Percentiles rank a stretch among this genome's conserved stretches.
phyloP scores from a whole-genome alignment of 176 grass and related monocot species.

The Rhynchospora tenuis region DNA sequence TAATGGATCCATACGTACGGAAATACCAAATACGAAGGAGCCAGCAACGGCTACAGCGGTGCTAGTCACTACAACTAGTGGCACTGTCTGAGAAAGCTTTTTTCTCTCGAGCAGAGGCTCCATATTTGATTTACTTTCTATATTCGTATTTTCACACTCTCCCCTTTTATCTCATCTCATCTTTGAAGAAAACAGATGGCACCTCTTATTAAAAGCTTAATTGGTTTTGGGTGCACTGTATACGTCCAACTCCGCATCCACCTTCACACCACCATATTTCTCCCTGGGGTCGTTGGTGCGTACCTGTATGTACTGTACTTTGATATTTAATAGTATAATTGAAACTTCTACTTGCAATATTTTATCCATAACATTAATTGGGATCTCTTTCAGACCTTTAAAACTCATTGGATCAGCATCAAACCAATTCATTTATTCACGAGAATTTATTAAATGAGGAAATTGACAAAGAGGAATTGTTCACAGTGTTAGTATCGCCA shows the following conservation, averaged over 20 bases:
- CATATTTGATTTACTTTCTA: background rate
- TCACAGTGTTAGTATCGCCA: background rate
- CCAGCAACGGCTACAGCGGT: conserved; percentile 14
- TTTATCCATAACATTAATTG: background rate
- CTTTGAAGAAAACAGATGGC: background rate
- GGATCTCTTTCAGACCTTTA: background rate
- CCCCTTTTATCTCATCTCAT: background rate
- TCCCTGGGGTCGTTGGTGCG: too few species aligned
- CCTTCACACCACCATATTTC: too few species aligned
- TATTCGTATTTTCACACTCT: background rate
- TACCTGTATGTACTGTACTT: too few species aligned
- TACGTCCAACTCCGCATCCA: too few species aligned
- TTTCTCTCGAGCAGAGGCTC: conserved; percentile 15
- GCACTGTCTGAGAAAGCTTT: background rate
- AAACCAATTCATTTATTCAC: too few species aligned
- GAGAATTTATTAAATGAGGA: background rate
- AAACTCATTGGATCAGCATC: too few species aligned
- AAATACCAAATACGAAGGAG: conserved; percentile 27
- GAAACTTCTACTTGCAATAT: too few species aligned
- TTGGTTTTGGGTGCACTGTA: too few species aligned
- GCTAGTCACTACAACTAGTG: conserved; percentile 5
- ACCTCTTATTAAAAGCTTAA: background rate
- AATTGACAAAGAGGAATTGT: background rate
- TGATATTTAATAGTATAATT: too few species aligned
- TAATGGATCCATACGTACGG: background rate